Percentiles rank a stretch among this genome's conserved stretches.
These are phyloP conservation scores for Populus hybrid DNA, from an alignment of 441 rosid species.

Conservation along the genomic window DNA sequence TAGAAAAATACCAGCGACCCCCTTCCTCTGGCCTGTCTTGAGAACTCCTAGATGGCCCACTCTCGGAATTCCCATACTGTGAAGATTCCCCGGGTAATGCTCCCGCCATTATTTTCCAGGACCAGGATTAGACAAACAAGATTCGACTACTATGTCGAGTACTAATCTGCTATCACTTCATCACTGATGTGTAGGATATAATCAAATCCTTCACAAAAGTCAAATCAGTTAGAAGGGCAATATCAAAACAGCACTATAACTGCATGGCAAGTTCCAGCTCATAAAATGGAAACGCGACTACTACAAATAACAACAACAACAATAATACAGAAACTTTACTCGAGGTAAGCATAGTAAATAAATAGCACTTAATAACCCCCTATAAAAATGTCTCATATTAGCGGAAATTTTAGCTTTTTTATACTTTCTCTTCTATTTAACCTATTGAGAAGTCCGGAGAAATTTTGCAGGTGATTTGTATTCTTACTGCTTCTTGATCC, in stretches of 20 bases:
- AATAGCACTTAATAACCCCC: no score
- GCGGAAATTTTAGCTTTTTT: not conserved
- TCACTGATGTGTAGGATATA: not conserved
- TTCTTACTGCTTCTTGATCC: not conserved
- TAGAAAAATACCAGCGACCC: constrained; percentile 69
- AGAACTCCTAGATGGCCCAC: constrained; percentile 41
- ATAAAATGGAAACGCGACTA: not conserved
- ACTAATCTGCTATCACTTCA: not conserved
- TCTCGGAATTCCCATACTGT: constrained; percentile 23
- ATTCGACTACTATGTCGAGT: not conserved
- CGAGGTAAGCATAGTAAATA: no score
- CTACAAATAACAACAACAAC: not conserved
- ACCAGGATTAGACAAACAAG: not conserved
- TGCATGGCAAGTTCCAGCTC: not conserved
- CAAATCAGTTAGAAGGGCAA: not conserved
- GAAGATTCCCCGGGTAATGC: constrained; percentile 14
- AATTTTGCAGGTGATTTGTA: not conserved
- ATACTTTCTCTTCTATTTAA: not conserved
- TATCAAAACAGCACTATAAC: not conserved
- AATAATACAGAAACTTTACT: no score
- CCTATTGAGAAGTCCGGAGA: not conserved
- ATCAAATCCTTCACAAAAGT: not conserved
- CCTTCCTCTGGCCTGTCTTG: constrained; percentile 50
- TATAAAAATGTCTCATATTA: not conserved
- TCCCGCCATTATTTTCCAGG: not conserved